Conservation (phyloP, 306 rosid species). For the Quercus wislizeni region DNA sequence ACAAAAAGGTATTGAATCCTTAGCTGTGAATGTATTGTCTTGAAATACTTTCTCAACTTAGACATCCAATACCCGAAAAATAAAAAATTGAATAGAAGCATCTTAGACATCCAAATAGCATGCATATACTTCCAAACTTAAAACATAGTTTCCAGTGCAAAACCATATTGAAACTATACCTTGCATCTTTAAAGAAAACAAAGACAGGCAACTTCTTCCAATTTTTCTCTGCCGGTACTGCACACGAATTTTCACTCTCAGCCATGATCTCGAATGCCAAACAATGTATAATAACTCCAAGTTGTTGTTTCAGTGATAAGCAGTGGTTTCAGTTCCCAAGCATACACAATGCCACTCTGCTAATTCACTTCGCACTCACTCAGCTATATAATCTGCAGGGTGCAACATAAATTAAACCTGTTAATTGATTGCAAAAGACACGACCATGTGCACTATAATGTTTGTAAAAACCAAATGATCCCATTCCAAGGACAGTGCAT, state of each 20-base stretch:
- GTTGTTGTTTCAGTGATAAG: neutral
- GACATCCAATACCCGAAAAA: no score
- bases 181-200: conserved; percentile 89
- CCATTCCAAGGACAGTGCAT: conserved; percentile 4
- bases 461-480: no score
- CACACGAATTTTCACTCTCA: conserved; percentile 26
- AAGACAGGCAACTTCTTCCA: conserved; percentile 61
- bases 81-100: no score
- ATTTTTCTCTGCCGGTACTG: conserved; percentile 22
- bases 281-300: neutral
- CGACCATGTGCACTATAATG: no score
- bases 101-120: no score
- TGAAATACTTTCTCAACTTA: no score
- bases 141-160: neutral
- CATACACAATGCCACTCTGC: neutral
- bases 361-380: neutral
- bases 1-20: no score
- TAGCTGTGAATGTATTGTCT: no score
- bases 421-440: neutral
- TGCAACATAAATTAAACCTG: neutral
- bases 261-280: conserved; percentile 37
- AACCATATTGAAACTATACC: conserved; percentile 34
- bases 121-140: neutral
- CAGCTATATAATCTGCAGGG: conserved; percentile 24
- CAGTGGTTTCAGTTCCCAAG: neutral